Evolutionary conservation across 2,329 filamentous ascomycete species (phyloP), one percentile per base, ranked within the genome.

Genomic region (Exophiala viscosa): DNA sequence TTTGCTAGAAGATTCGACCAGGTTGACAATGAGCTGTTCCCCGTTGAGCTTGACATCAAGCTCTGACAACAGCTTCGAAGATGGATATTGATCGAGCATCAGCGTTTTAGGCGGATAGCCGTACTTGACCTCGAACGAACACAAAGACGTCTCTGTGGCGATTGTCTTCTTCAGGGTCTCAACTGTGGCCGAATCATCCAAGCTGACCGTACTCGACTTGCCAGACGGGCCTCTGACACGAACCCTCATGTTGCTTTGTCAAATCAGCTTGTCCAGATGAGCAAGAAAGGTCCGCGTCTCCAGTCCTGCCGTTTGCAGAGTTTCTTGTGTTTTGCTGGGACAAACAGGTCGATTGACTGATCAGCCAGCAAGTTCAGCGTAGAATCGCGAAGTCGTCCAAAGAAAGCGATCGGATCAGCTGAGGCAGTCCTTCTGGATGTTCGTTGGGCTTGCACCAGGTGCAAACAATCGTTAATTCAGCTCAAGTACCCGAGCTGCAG

Each of bases 51-150:
- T 82, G 48, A 86, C 68, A 7, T 78, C 81, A 1, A 84, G 75
- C 48, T 84, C 77, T 28, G 67, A 75, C 63, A 81, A 79, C 58
- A 64, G 72, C 57, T 72, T 79, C 31, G 67, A 69, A 65, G 59
- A 70, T 15, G 81, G 75, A 28, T 78, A 77, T 36, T 73, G 66
- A 34, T 80, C 76, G 8, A 86, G 73, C 33, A 83, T 76, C 13
- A 97, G 77, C 0, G 82, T 75, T 65, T 85, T 83, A 18, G 88
- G 85, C 1, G 92, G 92, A 63, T 87, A 95, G 33, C 90, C 90
- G 70, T 86, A 89, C 75, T 93, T 96, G 57, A 95, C 74, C 39
- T 87, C 81, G 65, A 92, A 90, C 11, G 76, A 75, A 5, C 76
- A 64, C 13, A 92, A 76, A 3, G 80, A 80, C 1, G 87, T 88